Evolutionary conservation across 768 basidiomycete genomes (phyloP), one percentile per base, ranked within the genome.

Genomic region (Collybiopsis luxurians): DNA sequence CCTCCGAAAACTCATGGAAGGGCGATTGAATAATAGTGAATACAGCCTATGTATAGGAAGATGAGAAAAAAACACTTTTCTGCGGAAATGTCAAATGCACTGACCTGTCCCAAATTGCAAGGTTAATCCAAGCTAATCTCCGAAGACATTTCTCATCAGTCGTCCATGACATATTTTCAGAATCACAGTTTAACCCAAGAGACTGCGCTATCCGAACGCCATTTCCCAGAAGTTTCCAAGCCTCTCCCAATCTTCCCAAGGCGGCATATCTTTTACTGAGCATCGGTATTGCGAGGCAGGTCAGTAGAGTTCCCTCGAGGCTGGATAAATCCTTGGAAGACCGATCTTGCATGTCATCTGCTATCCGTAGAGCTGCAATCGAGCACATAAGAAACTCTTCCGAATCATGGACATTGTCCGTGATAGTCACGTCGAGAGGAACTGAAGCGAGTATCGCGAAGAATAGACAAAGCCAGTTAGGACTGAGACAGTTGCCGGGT

Each of bases 401-500:
- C 17, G 58, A 11, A 28, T 61, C 36, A 59, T 62, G 19, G 38
- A 49, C 40, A 38, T 57, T 19, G 11, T 49, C 19, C 21, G 53
- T 11, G 24, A 28, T 39, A 3, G 19, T 4, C 5, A 23, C 19
- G 17, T 50, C 1, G 19, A 10, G 23, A 21, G 77, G 77, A 7
- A 76, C 70, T 39, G 73, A 71, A 11, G 80, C 78, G 42, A 81
- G 67, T 34, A 81, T 70, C 15, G 79, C 71, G 59, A 79, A 82
- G n/a, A 82, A 57, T 1, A 84, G 73, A 19, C 70, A 73, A 15
- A 83, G 64, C 79, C 79, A 83, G 63, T 81, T 73, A 17, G 77
- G 70, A 59, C 81, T 82, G 62, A 81, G 69, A 48, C 75, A 72
- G 21, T 73, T 64, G 56, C 66, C 67, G 24, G 61, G 64, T n/a